Evolutionary conservation across 306 rosid species (phyloP).

Genomic region (Aeschynomene evenia): DNA sequence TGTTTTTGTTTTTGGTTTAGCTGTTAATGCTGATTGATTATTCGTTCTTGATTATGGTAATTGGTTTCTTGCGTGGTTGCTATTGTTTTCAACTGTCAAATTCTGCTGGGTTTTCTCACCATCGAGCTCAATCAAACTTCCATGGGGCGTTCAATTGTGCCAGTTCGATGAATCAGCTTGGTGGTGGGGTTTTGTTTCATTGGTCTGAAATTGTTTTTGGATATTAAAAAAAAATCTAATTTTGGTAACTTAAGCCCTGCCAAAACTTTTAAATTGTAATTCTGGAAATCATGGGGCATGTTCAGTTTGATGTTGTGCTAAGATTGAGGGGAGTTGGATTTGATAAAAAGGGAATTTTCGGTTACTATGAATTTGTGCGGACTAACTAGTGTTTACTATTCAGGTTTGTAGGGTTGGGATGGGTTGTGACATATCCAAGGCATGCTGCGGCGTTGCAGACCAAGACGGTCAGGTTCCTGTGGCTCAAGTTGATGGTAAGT

Average conservation of each 20-base stretch:
- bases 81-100: not conserved
- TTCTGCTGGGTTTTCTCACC: not conserved
- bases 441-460: constrained; percentile 55
- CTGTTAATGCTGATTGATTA: constrained; percentile 42
- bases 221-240: constrained; percentile 1
- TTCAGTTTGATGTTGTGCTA: constrained; percentile 30
- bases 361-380: constrained; percentile 18
- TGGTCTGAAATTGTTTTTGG: constrained; percentile 24
- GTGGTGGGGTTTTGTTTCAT: constrained; percentile 4
- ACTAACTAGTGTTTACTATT: constrained; percentile 29
- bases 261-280: constrained; percentile 12
- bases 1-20: constrained; percentile 18
- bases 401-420: constrained; percentile 48
- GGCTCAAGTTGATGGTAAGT: constrained; percentile 54
- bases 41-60: constrained; percentile 4
- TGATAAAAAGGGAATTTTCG: constrained; percentile 20
- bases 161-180: constrained; percentile 12
- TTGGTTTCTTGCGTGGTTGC: constrained; percentile 3
- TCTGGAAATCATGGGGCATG: constrained; percentile 18
- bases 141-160: constrained; percentile 22
- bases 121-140: constrained; percentile 20
- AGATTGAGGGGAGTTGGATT: constrained; percentile 28
- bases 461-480: constrained; percentile 49
- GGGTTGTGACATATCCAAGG: constrained; percentile 82
- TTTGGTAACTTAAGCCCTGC: constrained; percentile 17